These are phyloP conservation scores for Rhodotorula diobovata DNA, from an alignment of 768 basidiomycete genomes.

Conservation along the genomic window DNA sequence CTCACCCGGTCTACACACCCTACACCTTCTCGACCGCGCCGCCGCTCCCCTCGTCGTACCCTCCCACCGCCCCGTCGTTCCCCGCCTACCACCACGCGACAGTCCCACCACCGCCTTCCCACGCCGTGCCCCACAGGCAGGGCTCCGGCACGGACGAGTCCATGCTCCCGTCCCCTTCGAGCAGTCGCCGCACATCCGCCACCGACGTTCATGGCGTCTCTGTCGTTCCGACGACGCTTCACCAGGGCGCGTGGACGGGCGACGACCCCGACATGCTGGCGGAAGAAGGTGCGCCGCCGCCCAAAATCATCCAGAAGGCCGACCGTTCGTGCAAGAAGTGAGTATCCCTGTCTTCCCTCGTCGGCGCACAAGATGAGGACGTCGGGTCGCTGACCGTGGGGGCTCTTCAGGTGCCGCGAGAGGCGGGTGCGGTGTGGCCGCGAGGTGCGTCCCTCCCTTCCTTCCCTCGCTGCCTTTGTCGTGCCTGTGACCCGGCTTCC, in stretches of 20 bases:
- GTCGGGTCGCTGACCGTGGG: background rate
- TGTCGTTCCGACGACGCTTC: background rate
- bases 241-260: background rate
- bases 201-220: background rate
- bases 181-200: background rate
- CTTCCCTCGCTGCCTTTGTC: background rate
- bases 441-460: background rate
- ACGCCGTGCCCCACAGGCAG: background rate
- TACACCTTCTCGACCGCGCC: background rate
- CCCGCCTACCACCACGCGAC: background rate
- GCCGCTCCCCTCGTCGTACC: background rate
- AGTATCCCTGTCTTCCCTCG: background rate
- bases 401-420: constrained; percentile 8
- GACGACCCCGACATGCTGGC: background rate
- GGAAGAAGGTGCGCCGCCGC: background rate
- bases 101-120: too few relatives aligned
- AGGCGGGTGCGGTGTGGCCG: constrained; percentile 23
- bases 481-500: too few relatives aligned
- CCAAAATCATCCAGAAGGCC: constrained; percentile 12
- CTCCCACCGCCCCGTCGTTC: background rate
- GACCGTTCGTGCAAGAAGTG: constrained; percentile 31
- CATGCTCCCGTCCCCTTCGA: background rate
- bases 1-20: constrained; percentile 1
- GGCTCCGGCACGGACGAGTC: background rate
- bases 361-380: accelerated